Conservation (phyloP, 148 eudicot genomes). For the Rhododendron henanense region DNA sequence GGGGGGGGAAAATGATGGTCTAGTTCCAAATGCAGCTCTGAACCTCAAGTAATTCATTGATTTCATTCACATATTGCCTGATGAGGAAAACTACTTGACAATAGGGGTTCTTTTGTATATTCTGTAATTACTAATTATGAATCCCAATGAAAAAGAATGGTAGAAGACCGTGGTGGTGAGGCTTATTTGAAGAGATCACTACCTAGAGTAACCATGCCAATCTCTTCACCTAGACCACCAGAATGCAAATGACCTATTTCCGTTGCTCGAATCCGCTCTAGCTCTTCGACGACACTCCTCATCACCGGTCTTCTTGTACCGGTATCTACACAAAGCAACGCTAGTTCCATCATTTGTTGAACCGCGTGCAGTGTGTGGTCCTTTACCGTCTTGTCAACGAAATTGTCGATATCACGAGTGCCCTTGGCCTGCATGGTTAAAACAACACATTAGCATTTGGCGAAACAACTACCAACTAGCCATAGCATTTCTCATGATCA, state of each 20-base stretch:
- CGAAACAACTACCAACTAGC: neutral
- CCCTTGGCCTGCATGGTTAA: slow-evolving; percentile 8
- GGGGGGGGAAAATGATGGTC: neutral
- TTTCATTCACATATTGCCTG: neutral
- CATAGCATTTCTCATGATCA: neutral
- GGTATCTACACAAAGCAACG: slow-evolving; percentile 11
- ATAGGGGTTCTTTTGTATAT: neutral
- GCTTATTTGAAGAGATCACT: slow-evolving; percentile 18
- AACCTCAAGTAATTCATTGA: neutral
- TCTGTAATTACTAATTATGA: neutral
- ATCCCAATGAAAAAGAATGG: neutral
- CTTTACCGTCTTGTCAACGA: slow-evolving; percentile 12
- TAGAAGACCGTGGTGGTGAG: neutral
- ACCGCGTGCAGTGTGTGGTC: neutral
- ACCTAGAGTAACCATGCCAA: slow-evolving; percentile 12
- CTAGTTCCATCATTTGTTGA: slow-evolving; percentile 9
- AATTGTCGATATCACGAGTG: neutral
- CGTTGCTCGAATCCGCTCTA: slow-evolving; percentile 5
- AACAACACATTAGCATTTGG: neutral
- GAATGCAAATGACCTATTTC: slow-evolving; percentile 14
- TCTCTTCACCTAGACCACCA: slow-evolving; percentile 13
- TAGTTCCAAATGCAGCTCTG: neutral
- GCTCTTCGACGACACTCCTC: slow-evolving; percentile 14
- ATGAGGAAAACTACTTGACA: neutral
- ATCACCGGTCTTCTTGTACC: slow-evolving; percentile 12